Percentiles rank a stretch among this genome's conserved stretches.
Conservation (phyloP, 2,329 filamentous ascomycete species). For the Aspergillus sp. region DNA sequence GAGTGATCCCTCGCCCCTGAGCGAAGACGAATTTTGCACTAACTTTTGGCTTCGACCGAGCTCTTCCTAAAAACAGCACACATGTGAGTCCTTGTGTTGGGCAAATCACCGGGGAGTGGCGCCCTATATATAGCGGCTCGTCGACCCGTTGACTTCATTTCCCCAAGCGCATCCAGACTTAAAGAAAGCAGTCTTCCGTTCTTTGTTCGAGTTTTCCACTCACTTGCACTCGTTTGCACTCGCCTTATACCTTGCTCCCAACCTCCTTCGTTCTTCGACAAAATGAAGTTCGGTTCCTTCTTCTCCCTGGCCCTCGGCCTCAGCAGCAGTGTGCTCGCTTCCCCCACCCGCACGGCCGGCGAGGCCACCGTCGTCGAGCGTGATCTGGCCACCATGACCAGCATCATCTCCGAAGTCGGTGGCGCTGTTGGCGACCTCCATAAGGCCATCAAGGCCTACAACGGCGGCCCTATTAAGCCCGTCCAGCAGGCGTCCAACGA, state of each 20-base stretch:
- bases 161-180: background rate
- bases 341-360: constrained; percentile 10
- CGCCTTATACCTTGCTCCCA: background rate
- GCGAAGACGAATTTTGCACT: background rate
- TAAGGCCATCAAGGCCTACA: constrained; percentile 16
- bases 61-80: background rate
- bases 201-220: background rate
- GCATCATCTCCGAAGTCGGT: constrained; percentile 13
- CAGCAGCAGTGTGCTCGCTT: constrained; percentile 13
- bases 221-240: background rate
- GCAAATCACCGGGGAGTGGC: too few species aligned
- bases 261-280: constrained; percentile 2
- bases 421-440: constrained; percentile 12
- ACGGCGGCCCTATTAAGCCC: constrained; percentile 11
- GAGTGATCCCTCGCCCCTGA: background rate
- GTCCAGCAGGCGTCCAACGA: constrained; percentile 15
- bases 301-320: constrained; percentile 15
- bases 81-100: background rate
- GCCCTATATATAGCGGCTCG: background rate
- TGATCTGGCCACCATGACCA: constrained; percentile 9
- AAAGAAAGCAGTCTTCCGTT: background rate
- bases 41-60: background rate
- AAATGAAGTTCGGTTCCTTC: constrained; percentile 14
- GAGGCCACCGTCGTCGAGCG: constrained; percentile 8
- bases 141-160: background rate